Percentiles rank a stretch among this genome's conserved stretches.
phyloP scores from a whole-genome alignment of 2,329 filamentous ascomycete species.

The Verticillium dahliae region DNA sequence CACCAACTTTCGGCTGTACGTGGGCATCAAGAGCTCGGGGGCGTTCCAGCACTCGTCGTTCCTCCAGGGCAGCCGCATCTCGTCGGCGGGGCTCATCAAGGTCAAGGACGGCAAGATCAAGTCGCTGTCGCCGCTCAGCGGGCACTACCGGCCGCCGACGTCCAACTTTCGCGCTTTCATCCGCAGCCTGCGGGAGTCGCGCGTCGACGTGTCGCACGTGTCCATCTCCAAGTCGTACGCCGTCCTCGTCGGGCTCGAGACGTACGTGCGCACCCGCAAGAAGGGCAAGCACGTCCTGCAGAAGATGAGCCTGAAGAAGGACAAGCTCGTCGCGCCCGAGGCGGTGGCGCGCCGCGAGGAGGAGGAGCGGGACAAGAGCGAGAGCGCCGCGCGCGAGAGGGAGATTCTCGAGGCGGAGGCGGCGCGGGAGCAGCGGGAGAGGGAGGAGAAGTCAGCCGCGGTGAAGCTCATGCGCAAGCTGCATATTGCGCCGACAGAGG shows the following conservation, averaged over 20 bases:
- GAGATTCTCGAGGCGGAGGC: conserved; percentile 32
- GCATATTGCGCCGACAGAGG: conserved; percentile 21
- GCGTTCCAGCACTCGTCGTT: conserved; percentile 91
- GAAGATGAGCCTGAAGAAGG: conserved; percentile 45
- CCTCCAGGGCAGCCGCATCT: conserved; percentile 73
- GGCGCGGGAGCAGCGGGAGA: conserved; percentile 29
- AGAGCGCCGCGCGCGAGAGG: conserved; percentile 49
- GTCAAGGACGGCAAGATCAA: conserved; percentile 75
- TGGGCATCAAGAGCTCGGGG: conserved; percentile 84
- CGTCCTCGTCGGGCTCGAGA: conserved; percentile 74
- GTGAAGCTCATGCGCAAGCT: conserved; percentile 34
- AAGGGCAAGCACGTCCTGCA: conserved; percentile 52
- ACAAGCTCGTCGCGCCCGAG: conserved; percentile 56
- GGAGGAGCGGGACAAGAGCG: conserved; percentile 51
- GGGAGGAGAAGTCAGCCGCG: conserved; percentile 17
- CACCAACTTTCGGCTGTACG: conserved; percentile 76
- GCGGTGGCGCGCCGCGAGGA: conserved; percentile 51
- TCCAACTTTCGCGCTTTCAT: conserved; percentile 81
- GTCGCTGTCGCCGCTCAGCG: conserved; percentile 63
- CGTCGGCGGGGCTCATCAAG: conserved; percentile 77
- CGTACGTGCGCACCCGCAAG: conserved; percentile 63
- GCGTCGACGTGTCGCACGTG: conserved; percentile 73
- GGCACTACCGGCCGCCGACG: conserved; percentile 80
- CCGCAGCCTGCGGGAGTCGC: conserved; percentile 61
- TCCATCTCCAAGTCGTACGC: conserved; percentile 78